Base-by-base conservation (phyloP, 352 stramenopile genomes). In the Paralagenidium karlingii region DNA sequence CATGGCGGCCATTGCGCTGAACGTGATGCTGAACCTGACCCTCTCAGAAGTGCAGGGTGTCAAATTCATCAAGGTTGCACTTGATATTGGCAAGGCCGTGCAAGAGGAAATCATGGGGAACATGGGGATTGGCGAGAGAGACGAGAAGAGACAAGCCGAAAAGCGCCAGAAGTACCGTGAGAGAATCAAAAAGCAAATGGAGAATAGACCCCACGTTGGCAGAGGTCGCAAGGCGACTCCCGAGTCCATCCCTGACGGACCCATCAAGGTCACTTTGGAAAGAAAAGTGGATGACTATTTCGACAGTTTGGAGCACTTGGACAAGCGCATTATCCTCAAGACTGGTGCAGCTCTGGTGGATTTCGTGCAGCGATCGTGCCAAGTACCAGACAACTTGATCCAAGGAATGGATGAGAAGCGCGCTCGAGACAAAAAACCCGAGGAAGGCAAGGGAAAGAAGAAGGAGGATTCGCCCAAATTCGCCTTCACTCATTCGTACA, bases 301-400 rank as follows among this genome's bases (percentile, higher is more conserved):
- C 38, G 64, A 91, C n/a, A 68, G 51, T 6, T 68, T 82, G 7
- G 80, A 77, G 12, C 62, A 63, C 10, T 97, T 88, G 91, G 65
- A 87, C 43, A 87, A 85, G 43, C 62, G 75, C 9, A 53, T 92
- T 8, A 85, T 94, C 49, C 64, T 94, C 24, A 96, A 97, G 53
- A 63, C 97, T 15, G 79, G 79, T n/a, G 74, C 75, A 0, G 71
- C 70, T 1, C 37, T 93, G 11, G 61, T 93, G 4, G 74, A 89
- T 24, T 73, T 67, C 34, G 74, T 93, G 40, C 69, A 88, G 40
- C 71, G 73, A 24, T 85, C 77, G 29, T 89, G 75, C 45, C 82
- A 76, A 33, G 58, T 81, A n/a, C 67, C 70, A 0, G 59, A 64
- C 15, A 16, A 20, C 8, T 36, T 36, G 30, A 7, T 36, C 8